Base-by-base conservation (phyloP, 176 grass and related monocot genomes). In the Oropetium thomaeum region DNA sequence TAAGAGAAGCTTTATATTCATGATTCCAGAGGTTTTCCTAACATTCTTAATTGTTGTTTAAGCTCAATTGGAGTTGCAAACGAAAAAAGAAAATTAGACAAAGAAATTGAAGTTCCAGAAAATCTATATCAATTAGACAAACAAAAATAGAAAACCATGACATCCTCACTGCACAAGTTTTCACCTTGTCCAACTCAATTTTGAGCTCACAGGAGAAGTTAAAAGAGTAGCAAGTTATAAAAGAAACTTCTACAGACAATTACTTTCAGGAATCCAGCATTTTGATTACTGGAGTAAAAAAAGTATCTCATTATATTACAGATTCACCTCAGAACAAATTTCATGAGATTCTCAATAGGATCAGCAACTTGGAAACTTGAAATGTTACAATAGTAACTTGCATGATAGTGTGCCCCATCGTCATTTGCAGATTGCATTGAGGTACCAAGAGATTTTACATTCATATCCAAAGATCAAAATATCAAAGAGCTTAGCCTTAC, bases 401-500 rank as follows among this genome's bases (percentile, higher is more conserved):
- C 28, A 64, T 44, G 25, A 16, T 17, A 67, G 26, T 52, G 7
- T 10, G 20, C 26, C 48, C 37, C 15, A 23, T 30, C 30, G 8
- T 65, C 19, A 41, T 61, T 74, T 72, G 26, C 23, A 65, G 0
- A 58, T 38, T 30, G 31, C 17, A 77, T 41, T 41, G 66, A 54
- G 12, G 44, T 71, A 20, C 2, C 33, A 22, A 62, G 28, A 78
- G 59, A 40, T 52, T 7, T 52, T 52, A 52, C 20, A 52, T 8
- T 37, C 3, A 59, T 38, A 82, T 59, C 13, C 37, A 63, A 51
- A 76, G 38, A 76, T 38, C 8, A 70, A 44, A 26, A 25, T 11
- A 71, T 47, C 47, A 15, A 32, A 58, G 59, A 32, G 71, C 77
- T 71, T 60, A 29, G 30, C 0, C 41, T 79, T 73, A 99, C 96